phyloP scores from a whole-genome alignment of 208 protist species.

The Leishmania turanica region DNA sequence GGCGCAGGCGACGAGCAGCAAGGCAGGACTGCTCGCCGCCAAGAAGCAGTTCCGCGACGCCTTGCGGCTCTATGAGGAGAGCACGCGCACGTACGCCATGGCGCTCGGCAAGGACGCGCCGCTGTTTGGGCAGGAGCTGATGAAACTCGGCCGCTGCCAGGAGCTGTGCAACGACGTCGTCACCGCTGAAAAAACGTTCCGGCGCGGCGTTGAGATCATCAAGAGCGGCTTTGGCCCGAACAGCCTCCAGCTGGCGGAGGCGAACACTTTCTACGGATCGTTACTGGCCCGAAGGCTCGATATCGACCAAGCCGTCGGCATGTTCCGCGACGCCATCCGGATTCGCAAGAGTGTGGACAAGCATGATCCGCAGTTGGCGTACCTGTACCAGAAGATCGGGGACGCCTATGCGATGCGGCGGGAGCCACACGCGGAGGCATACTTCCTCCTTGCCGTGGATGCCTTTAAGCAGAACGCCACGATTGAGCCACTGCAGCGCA shows the following conservation, averaged over 20 bases:
- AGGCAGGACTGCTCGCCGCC: conserved; percentile 75
- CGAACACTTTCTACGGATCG: conserved; percentile 73
- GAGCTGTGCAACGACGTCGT: conserved; percentile 79
- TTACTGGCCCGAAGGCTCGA: conserved; percentile 72
- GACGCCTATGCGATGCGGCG: conserved; percentile 83
- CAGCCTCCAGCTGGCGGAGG: conserved; percentile 74
- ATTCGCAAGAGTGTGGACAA: conserved; percentile 67
- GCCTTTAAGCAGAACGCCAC: conserved; percentile 78
- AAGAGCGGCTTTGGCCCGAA: conserved; percentile 66
- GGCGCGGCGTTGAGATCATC: conserved; percentile 66
- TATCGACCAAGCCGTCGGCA: conserved; percentile 52
- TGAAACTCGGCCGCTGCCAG: conserved; percentile 83
- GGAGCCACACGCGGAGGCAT: conserved; percentile 85
- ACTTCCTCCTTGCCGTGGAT: conserved; percentile 86
- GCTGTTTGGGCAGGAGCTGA: conserved; percentile 75
- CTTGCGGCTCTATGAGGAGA: conserved; percentile 79
- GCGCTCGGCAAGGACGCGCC: conserved; percentile 80
- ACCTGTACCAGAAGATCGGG: conserved; percentile 88
- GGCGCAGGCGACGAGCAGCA: conserved; percentile 85
- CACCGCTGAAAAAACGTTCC: conserved; percentile 71
- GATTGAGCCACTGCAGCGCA: conserved; percentile 79
- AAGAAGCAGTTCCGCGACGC: conserved; percentile 87
- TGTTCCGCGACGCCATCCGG: conserved; percentile 79
- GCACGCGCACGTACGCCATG: conserved; percentile 66
- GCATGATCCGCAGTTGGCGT: conserved; percentile 82